A percentile compares a stretch with the other conserved stretches of the same genome.
These are phyloP conservation scores for Esteya vermicola DNA, from an alignment of 2,329 filamentous ascomycete genomes.

Conservation along the genomic window DNA sequence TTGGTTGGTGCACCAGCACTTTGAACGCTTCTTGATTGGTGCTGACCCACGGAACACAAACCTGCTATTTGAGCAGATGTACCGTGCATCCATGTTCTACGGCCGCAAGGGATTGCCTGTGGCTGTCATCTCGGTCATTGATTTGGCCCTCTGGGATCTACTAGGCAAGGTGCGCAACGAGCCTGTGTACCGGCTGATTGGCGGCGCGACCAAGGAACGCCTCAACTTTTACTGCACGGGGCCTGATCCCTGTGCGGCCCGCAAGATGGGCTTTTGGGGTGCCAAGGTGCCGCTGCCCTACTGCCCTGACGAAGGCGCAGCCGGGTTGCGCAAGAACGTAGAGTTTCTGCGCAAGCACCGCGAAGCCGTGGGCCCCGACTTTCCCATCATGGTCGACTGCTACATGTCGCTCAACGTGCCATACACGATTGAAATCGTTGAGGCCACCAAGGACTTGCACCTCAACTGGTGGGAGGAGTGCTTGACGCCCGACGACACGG, in stretches of 20 bases:
- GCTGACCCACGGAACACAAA: constrained; percentile 86
- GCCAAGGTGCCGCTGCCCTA: constrained; percentile 84
- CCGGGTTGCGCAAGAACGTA: constrained; percentile 75
- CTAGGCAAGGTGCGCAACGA: constrained; percentile 83
- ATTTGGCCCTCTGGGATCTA: constrained; percentile 85
- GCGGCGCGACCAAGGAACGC: constrained; percentile 70
- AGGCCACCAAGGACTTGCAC: constrained; percentile 67
- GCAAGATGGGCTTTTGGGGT: constrained; percentile 78
- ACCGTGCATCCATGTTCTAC: constrained; percentile 91
- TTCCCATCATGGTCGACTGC: constrained; percentile 89
- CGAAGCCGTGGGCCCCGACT: constrained; percentile 74
- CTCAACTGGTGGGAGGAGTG: constrained; percentile 99
- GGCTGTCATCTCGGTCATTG: constrained; percentile 87
- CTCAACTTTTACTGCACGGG: constrained; percentile 93
- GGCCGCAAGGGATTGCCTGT: constrained; percentile 82
- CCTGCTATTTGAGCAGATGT: constrained; percentile 92
- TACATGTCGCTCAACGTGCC: constrained; percentile 92
- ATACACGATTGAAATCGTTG: constrained; percentile 84
- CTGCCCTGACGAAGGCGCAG: constrained; percentile 73
- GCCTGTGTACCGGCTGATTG: constrained; percentile 89
- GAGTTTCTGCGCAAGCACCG: constrained; percentile 78
- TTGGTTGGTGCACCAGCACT: constrained; percentile 89
- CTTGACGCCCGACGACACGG: constrained; percentile 78
- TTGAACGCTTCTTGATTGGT: constrained; percentile 80
- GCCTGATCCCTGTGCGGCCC: constrained; percentile 66